A percentile compares a stretch with the other conserved stretches of the same genome.
Evolutionary conservation across 306 rosid genomes (phyloP).

Genomic region (Vigna radiata): DNA sequence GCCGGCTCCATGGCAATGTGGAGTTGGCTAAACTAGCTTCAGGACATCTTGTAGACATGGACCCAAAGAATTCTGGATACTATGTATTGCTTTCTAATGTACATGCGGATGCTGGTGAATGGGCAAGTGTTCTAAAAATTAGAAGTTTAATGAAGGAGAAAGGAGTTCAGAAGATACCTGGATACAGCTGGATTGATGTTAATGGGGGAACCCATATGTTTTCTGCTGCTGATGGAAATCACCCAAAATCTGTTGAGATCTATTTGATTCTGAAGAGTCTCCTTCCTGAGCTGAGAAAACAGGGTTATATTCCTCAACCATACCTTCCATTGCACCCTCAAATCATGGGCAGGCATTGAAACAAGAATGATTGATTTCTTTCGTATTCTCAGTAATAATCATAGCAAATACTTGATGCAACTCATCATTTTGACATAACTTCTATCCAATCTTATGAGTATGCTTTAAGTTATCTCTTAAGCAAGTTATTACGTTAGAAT

Average conservation of each 20-base stretch:
- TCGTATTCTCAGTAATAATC: slow-evolving; percentile 36
- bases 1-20: slow-evolving; percentile 79
- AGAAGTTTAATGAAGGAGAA: slow-evolving; percentile 75
- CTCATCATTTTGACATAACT: slow-evolving; percentile 6
- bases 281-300: slow-evolving; percentile 71
- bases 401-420: slow-evolving; percentile 35
- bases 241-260: slow-evolving; percentile 63
- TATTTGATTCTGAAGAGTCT: slow-evolving; percentile 61
- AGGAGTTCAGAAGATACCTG: slow-evolving; percentile 77
- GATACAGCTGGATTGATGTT: slow-evolving; percentile 84
- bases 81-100: slow-evolving; percentile 78
- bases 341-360: slow-evolving; percentile 45
- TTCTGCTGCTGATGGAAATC: slow-evolving; percentile 77
- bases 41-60: slow-evolving; percentile 65
- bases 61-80: slow-evolving; percentile 78
- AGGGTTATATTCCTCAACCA: slow-evolving; percentile 78
- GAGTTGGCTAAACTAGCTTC: slow-evolving; percentile 77
- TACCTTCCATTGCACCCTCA: slow-evolving; percentile 78
- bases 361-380: slow-evolving; percentile 29
- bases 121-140: slow-evolving; percentile 69
- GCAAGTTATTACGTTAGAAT: slow-evolving; percentile 13
- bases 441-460: not conserved
- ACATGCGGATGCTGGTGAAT: slow-evolving; percentile 77
- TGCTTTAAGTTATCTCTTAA: slow-evolving; percentile 13
- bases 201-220: slow-evolving; percentile 73